Percentiles rank a stretch among this genome's conserved stretches.
Conservation (phyloP, 371 early-diverging fungal genomes). For the Dinochytrium kinnereticum region DNA sequence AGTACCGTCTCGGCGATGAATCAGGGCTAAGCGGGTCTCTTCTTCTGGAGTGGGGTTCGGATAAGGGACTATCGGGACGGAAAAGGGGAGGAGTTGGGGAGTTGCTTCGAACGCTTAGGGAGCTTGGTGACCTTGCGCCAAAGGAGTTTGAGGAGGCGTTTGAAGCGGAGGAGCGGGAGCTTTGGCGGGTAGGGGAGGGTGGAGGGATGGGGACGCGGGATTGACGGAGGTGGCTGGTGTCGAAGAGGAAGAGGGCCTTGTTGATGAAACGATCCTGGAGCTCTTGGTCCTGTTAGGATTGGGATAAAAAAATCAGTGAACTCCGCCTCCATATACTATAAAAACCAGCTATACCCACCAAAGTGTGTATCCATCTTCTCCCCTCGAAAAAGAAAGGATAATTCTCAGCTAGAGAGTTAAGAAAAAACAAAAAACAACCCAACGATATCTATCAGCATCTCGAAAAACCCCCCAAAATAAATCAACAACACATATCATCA, state of each 20-base stretch:
- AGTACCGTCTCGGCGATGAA: no score
- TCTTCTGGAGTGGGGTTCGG: no score
- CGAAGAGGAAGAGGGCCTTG: constrained; percentile 70
- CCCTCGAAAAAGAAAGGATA: background rate
- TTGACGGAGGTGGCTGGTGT: constrained; percentile 6
- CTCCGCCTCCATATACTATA: background rate
- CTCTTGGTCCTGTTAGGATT: constrained; percentile 55
- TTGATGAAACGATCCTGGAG: constrained; percentile 70
- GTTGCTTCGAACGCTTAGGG: background rate
- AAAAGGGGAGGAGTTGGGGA: background rate
- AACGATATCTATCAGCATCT: no score
- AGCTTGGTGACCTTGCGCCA: background rate
- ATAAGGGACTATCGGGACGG: no score
- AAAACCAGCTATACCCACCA: no score
- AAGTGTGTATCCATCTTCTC: constrained; percentile 6
- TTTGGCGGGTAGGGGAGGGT: background rate
- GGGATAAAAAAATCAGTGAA: constrained; percentile 6
- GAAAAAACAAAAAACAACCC: no score
- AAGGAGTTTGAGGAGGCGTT: background rate
- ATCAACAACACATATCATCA: no score
- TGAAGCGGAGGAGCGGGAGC: constrained; percentile 8
- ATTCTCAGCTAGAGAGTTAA: background rate
- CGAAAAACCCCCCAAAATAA: no score
- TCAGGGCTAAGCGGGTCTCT: no score
- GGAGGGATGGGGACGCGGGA: background rate